These are phyloP conservation scores for Trametes maxima DNA, from an alignment of 768 basidiomycete species.

Conservation along the genomic window DNA sequence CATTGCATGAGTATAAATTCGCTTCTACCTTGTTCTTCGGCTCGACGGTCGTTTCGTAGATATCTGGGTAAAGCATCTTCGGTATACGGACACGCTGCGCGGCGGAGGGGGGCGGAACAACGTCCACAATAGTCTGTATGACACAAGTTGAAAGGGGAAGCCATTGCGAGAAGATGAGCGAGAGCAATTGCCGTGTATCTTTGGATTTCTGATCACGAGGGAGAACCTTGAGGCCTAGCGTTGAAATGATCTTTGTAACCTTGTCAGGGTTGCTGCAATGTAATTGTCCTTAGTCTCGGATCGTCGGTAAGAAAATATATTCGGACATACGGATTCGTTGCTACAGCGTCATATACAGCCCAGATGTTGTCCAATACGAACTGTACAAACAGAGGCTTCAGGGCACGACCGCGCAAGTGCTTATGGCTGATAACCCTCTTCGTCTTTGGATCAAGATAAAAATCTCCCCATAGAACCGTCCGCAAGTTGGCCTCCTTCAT, in stretches of 20 bases:
- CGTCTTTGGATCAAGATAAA: conserved; percentile 93
- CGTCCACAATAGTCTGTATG: conserved; percentile 89
- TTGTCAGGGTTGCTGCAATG: conserved; percentile 69
- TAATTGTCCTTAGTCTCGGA: not conserved
- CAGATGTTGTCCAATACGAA: conserved; percentile 97
- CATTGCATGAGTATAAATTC: conserved; percentile 76
- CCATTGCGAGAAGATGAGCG: conserved; percentile 93
- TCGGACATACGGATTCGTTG: conserved; percentile 80
- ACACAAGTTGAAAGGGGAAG: conserved; percentile 90
- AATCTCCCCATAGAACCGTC: conserved; percentile 95
- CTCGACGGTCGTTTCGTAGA: conserved; percentile 56
- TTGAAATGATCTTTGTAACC: conserved; percentile 81
- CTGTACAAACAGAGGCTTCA: conserved; percentile 97
- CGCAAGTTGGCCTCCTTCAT: conserved; percentile 87
- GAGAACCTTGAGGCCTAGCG: conserved; percentile 80
- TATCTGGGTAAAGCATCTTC: conserved; percentile 87
- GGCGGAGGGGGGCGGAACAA: conserved; percentile 84
- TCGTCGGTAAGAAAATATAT: not conserved
- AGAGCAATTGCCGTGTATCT: conserved; percentile 82
- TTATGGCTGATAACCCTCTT: conserved; percentile 91
- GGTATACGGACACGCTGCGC: conserved; percentile 87
- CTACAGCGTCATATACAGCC: conserved; percentile 92
- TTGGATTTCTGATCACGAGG: conserved; percentile 92
- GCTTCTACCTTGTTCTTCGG: conserved; percentile 83
- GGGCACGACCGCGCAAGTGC: conserved; percentile 79